Evolutionary conservation across 345 rosid species (phyloP), one percentile per base, ranked within the genome.

Genomic region (Xanthoceras sorbifolium): DNA sequence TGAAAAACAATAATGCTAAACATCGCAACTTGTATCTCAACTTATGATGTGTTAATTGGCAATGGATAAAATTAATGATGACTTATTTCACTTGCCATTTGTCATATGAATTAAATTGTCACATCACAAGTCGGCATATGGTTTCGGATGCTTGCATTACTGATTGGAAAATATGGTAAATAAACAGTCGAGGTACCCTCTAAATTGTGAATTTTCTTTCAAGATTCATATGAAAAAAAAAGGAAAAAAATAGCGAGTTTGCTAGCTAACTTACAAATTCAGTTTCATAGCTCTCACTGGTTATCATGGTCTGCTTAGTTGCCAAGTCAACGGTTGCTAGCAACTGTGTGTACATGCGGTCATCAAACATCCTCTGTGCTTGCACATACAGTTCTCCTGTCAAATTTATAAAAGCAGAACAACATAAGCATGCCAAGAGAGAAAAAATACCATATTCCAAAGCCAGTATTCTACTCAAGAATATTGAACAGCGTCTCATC

Each of bases 381-480:
- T 93, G 98, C 74, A 86, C 85, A 78, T 96, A 93, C 59, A 92
- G 75, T 84, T 96, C 99, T 78, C 99, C 99, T 95, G 89, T 73
- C 71, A 81, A 76, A 65, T 75, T 60, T 18, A 79, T 69, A 64
- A 57, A 76, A 74, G 44, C 67, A 67, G 26, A 77, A 77, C 69
- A 48, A 78, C 11, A 55, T 77, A 70, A 72, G 75, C 73, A 67
- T 17, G 18, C 59, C 64, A 23, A 55, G 42, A 77, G 2, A 40
- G 61, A 62, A 32, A n/a, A n/a, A 61, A 60, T 71, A 48, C 60
- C 55, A 28, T 42, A 8, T 69, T 48, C 71, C 17, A 4, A 38
- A 71, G 38, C 63, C 44, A 78, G 25, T 52, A 31, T 26, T 32
- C 11, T 67, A 46, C 29, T 9, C 1, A 17, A 72, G 3, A 75